Evolutionary conservation across 1,284 basidiomycete species (phyloP).

Genomic region (Papiliotrema laurentii): DNA sequence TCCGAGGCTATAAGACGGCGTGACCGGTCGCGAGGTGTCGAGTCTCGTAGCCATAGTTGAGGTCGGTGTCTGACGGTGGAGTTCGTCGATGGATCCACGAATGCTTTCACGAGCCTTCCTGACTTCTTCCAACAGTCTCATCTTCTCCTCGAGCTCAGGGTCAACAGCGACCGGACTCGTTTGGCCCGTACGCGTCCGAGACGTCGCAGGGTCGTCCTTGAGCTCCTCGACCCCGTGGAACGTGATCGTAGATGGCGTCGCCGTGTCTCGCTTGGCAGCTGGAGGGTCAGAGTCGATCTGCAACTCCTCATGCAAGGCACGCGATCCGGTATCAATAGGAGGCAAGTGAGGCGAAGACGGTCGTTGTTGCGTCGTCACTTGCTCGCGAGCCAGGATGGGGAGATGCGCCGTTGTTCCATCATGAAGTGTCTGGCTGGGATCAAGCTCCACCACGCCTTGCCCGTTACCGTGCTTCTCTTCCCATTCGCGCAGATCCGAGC

Average conservation of each 20-base stretch:
- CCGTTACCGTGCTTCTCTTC: conserved; percentile 68
- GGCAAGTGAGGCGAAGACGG: background rate
- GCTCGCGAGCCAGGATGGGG: background rate
- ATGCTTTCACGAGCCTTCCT: conserved; percentile 36
- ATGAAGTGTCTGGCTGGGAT: background rate
- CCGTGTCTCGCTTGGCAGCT: background rate
- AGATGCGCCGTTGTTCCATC: background rate
- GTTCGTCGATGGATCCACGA: conserved; percentile 34
- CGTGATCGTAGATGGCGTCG: conserved; percentile 6
- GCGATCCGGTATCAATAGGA: conserved; percentile 2
- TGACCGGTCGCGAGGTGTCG: background rate
- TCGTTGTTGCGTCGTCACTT: background rate
- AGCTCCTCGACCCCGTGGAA: conserved; percentile 14
- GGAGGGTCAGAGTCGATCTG: conserved; percentile 13
- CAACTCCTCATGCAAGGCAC: conserved; percentile 11
- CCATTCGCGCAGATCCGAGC: conserved; percentile 75
- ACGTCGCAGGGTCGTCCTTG: conserved; percentile 1
- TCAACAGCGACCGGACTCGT: conserved; percentile 10
- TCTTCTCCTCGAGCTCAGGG: conserved; percentile 33
- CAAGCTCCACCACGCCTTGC: background rate
- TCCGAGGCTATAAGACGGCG: background rate
- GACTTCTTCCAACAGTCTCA: conserved; percentile 41
- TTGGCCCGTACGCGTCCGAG: background rate
- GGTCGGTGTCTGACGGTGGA: conserved; percentile 24
- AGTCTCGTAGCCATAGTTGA: conserved; percentile 3